Percentiles rank a stretch among this genome's conserved stretches.
Conservation (phyloP, 1,284 basidiomycete species). For the Leucoagaricus sp. region DNA sequence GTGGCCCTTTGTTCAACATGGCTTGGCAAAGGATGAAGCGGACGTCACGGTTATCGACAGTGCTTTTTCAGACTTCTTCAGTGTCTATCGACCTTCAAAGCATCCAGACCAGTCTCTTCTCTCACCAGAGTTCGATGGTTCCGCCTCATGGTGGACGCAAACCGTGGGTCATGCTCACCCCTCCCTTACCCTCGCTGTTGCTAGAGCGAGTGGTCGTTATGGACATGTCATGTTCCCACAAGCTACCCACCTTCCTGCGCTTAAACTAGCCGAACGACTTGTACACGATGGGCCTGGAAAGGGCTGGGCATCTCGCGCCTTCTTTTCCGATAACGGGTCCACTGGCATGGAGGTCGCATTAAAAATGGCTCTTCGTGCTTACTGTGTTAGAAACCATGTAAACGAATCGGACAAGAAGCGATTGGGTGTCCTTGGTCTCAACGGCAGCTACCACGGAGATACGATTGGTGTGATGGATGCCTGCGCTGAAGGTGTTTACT, state of each 20-base stretch:
- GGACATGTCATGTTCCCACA: conserved; percentile 97
- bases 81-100: conserved; percentile 48
- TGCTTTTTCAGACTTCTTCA: conserved; percentile 87
- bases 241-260: conserved; percentile 84
- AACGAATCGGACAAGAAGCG: conserved; percentile 46
- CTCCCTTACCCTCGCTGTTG: conserved; percentile 82
- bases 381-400: conserved; percentile 48
- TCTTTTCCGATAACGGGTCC: conserved; percentile 93
- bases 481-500: conserved; percentile 88
- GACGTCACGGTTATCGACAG: conserved; percentile 93
- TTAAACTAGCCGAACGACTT: conserved; percentile 76
- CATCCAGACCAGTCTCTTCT: conserved; percentile 15
- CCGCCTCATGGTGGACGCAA: conserved; percentile 99
- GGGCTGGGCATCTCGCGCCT: conserved; percentile 91
- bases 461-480: conserved; percentile 99
- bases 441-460: conserved; percentile 97
- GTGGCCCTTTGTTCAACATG: conserved; percentile 99
- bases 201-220: conserved; percentile 89
- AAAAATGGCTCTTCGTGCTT: conserved; percentile 93
- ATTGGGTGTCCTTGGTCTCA: conserved; percentile 84
- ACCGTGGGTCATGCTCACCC: conserved; percentile 85
- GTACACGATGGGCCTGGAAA: conserved; percentile 71
- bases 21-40: conserved; percentile 61
- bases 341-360: conserved; percentile 96
- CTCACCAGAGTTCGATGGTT: conserved; percentile 83